Evolutionary conservation across 495 filamentous ascomycete genomes (phyloP).

Genomic region (Darksidea phi): DNA sequence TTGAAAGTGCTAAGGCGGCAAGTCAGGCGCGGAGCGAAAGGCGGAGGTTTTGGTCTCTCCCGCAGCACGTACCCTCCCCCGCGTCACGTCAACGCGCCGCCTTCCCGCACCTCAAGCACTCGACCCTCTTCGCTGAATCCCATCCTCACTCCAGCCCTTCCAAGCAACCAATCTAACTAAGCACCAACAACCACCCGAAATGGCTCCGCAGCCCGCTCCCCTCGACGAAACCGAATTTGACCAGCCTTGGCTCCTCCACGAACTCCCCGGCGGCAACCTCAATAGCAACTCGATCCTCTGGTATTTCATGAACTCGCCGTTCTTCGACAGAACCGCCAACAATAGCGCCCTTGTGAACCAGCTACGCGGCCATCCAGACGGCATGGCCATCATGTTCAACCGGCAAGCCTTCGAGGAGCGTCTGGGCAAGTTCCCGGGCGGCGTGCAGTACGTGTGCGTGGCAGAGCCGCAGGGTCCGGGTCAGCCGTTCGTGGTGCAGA

Average conservation of each 20-base stretch:
- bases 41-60: constrained; percentile 2
- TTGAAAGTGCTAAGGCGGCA: too few relatives aligned
- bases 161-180: neutral
- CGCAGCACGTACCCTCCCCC: constrained; percentile 1
- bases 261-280: constrained; percentile 9
- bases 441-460: constrained; percentile 49
- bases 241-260: neutral
- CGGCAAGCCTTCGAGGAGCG: constrained; percentile 76
- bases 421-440: constrained; percentile 65
- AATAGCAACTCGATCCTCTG: constrained; percentile 58
- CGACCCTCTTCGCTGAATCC: neutral
- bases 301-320: constrained; percentile 87
- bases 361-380: constrained; percentile 59
- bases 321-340: constrained; percentile 87
- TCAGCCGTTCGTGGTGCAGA: constrained; percentile 89
- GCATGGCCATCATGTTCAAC: constrained; percentile 58
- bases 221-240: constrained; percentile 1
- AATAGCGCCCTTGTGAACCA: constrained; percentile 71
- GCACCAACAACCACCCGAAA: neutral
- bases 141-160: neutral
- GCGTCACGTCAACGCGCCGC: neutral
- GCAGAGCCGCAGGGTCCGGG: constrained; percentile 53
- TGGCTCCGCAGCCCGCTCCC: constrained; percentile 1
- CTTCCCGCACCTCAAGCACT: neutral
- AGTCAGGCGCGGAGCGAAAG: neutral